These are phyloP conservation scores for Podila clonocystis DNA, from an alignment of 192 early-diverging fungal genomes.

Conservation along the genomic window DNA sequence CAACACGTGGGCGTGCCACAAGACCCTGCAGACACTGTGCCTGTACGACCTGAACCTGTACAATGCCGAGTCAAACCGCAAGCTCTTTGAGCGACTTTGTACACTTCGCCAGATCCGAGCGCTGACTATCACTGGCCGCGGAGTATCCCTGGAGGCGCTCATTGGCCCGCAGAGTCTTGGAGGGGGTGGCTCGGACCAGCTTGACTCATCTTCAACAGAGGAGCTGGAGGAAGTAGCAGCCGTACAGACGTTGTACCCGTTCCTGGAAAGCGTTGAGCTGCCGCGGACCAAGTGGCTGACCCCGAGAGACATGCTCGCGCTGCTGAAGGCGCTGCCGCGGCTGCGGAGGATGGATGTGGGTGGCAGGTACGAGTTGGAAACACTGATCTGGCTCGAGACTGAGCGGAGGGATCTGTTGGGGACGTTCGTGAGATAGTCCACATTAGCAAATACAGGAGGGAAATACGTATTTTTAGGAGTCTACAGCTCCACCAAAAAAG, in stretches of 20 bases:
- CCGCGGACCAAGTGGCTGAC: neutral
- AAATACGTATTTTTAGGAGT: no score
- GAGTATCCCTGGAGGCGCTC: neutral
- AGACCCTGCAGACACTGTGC: neutral
- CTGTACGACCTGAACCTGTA: neutral
- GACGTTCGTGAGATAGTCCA: no score
- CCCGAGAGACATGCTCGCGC: neutral
- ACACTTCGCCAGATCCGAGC: neutral
- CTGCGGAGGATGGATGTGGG: conserved; percentile 7
- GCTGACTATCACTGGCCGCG: neutral
- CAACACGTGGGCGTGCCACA: neutral
- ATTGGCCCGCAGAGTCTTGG: neutral
- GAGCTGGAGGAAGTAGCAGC: neutral
- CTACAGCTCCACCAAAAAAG: no score
- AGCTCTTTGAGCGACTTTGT: neutral
- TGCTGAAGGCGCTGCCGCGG: neutral
- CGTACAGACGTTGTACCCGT: neutral
- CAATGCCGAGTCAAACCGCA: neutral
- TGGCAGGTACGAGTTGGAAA: conserved; percentile 1
- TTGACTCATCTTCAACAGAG: no score
- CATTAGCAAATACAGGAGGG: no score
- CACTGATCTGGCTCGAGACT: conserved; percentile 6
- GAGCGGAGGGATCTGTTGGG: neutral
- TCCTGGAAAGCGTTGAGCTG: neutral
- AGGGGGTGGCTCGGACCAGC: neutral